Base-by-base conservation (phyloP, 31 red algal species). In the Odonthalia washingtoniensis region DNA sequence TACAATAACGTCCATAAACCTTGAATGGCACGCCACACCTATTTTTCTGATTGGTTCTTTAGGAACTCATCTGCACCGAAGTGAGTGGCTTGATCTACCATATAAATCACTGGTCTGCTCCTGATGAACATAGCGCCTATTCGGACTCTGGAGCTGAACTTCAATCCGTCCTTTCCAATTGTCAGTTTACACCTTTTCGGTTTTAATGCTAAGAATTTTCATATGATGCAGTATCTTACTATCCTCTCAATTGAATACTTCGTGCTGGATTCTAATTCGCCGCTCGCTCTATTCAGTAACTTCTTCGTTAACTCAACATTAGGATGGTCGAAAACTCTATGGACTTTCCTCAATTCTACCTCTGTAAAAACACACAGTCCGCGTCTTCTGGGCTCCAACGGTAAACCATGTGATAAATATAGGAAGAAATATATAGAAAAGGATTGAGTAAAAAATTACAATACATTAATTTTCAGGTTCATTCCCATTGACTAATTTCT, bases 161-260 rank as follows among this genome's bases (percentile, higher is more conserved):
- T 16, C 16, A 82, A 5, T 28, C 68, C 79, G 3, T 82, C 61
- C 14, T 5, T 68, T 6, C 79, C 79, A 6, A 82, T 68, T 3
- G 79, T 82, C 36, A 82, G 35, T 61, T 82, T 82, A 41, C 65
- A 82, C 21, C 38, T 24, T n/a, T 44, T 40, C 14, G 73, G 73
- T 14, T 9, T 14, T 16, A 37, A 12, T 5, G 36, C 5, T 44
- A 34, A 17, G 4, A 43, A 9, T 6, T 5, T 45, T 16, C 73
- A 77, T 16, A 77, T 46, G 12, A 16, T 46, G 40, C 73, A 45
- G 21, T 46, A 5, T 9, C 43, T 14, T 34, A 17, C 12, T 6
- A 77, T 77, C 21, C 43, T 36, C 40, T 39, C 73, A 12, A 43
- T 5, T 6, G 21, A 24, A 17, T 77, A 4, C 5, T 9, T 14